Conservation (phyloP, 805 yeast genomes). For the Sugiyamaella boreocaroliniensis region DNA sequence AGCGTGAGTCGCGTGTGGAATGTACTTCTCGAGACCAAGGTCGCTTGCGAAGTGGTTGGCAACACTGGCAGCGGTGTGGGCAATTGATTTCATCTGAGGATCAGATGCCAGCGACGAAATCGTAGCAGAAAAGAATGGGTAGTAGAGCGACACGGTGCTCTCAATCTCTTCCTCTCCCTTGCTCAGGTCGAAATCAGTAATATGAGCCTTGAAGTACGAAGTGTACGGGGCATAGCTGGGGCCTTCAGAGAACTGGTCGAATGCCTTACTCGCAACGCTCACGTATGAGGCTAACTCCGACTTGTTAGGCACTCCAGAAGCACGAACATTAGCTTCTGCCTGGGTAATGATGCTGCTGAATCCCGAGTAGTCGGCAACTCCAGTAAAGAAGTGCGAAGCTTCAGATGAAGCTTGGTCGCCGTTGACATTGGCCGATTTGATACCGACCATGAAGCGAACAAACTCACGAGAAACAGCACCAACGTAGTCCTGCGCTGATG, state of each 20-base stretch:
- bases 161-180: conserved; percentile 19
- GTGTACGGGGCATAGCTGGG: conserved; percentile 20
- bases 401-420: conserved; percentile 18
- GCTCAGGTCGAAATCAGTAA: conserved; percentile 22
- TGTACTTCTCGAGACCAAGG: conserved; percentile 10
- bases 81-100: conserved; percentile 10
- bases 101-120: conserved; percentile 13
- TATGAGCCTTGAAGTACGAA: conserved; percentile 17
- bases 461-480: conserved; percentile 4
- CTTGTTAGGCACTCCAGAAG: conserved; percentile 6
- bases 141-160: conserved; percentile 2
- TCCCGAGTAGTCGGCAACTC: conserved; percentile 12
- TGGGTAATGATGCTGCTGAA: conserved; percentile 12
- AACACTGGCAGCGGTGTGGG: conserved; percentile 12
- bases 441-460: conserved; percentile 6
- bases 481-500: conserved; percentile 7
- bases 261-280: conserved; percentile 15
- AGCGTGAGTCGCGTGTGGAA: too few relatives aligned
- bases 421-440: conserved; percentile 11
- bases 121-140: conserved; percentile 7
- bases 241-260: conserved; percentile 13
- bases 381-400: conserved; percentile 17
- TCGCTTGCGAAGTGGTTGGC: conserved; percentile 17
- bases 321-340: conserved; percentile 3
- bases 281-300: conserved; percentile 8